Percentiles rank a stretch among this genome's conserved stretches.
Conservation (phyloP, 495 filamentous ascomycete genomes). For the Letharia columbiana region DNA sequence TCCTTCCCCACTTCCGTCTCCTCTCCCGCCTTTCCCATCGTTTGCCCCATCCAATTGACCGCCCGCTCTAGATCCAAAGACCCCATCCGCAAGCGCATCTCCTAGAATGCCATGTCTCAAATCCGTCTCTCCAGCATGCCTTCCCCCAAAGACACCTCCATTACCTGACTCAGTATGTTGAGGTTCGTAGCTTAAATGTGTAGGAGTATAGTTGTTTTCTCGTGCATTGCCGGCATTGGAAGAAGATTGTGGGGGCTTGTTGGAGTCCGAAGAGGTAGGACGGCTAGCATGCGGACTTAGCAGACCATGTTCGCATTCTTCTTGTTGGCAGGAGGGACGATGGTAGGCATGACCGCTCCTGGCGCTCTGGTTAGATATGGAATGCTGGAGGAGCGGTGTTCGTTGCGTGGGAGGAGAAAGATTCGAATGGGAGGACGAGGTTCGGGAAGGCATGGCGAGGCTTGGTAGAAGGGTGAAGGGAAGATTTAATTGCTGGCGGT, state of each 20-base stretch:
- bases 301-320: constrained; percentile 21
- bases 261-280: constrained; percentile 3
- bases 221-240: background rate
- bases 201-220: background rate
- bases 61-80: constrained; percentile 28
- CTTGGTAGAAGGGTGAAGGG: background rate
- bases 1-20: constrained; percentile 19
- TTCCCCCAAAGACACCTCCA: constrained; percentile 8
- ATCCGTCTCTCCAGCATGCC: constrained; percentile 13
- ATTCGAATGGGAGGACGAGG: constrained; percentile 11
- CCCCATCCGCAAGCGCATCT: constrained; percentile 32
- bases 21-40: constrained; percentile 14
- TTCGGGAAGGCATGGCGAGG: constrained; percentile 7
- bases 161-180: background rate
- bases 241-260: background rate
- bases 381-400: constrained; percentile 12
- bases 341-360: constrained; percentile 11
- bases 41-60: background rate
- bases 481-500: background rate
- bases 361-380: background rate
- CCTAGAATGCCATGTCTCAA: constrained; percentile 29
- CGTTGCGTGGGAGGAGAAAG: constrained; percentile 2
- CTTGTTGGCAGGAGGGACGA: constrained; percentile 18
- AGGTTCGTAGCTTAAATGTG: background rate
- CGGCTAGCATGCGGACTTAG: constrained; percentile 16